Base-by-base conservation (phyloP, 2,329 filamentous ascomycete species). In the Nigrospora osmanthi region DNA sequence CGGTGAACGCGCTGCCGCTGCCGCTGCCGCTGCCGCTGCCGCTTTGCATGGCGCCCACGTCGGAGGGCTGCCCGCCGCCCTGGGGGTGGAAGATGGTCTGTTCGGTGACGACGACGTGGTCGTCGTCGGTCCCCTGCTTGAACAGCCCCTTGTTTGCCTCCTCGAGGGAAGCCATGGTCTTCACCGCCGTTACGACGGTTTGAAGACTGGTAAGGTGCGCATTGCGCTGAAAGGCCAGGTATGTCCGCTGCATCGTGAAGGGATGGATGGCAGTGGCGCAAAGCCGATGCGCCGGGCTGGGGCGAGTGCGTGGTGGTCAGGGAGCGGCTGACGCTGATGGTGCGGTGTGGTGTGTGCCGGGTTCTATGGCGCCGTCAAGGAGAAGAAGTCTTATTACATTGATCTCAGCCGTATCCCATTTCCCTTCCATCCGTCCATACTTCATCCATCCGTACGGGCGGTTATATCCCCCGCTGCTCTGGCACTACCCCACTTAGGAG, bases 11-110 rank as follows among this genome's bases (percentile, higher is more conserved):
- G 9, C 53, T 53, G 14, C 52, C 44, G 11, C 50, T 28, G 1
- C 54, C 42, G 40, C 53, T 50, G 16, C 54, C 47, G 9, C 53
- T 53, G 14, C 52, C 44, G 11, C 50, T 28, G 1, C 54, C 42
- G 40, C 53, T 50, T 0, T 62, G 64, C 49, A 88, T 83, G 35
- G 57, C 64, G 16, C 85, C 85, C 11, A 72, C 69, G 49, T 89
- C 85, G 0, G 77, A 82, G 1, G 85, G 85, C 55, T 89, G 85
- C 9, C 85, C 85, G 48, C 85, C 85, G 16, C 85, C 85, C 60
- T 89, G 85, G 0, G 82, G 79, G 49, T 89, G 81, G 63, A 89
- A 89, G 49, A 88, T 81, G n/a, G 85, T 88, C 39, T 75, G 64
- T 2, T 76, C 67, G 0, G 80, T 84, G 6, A 79, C 70, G 16